Percentiles rank a stretch among this genome's conserved stretches.
Conservation (phyloP, 75 land plant species). For the Cryptomeria japonica region DNA sequence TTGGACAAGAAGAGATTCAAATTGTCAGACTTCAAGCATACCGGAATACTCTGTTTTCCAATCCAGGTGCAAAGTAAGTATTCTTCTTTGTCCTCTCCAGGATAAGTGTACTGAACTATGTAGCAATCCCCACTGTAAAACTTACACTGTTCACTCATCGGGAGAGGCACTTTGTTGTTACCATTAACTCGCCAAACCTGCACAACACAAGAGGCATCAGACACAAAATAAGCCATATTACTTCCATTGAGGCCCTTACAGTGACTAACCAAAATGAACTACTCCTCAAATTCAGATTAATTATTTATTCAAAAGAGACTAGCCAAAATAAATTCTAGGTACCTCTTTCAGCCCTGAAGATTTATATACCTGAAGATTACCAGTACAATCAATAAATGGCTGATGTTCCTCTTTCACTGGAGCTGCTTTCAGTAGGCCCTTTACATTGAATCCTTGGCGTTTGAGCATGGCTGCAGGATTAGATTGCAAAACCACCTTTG, state of each 20-base stretch:
- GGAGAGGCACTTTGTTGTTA: constrained; percentile 56
- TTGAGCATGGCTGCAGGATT: constrained; percentile 67
- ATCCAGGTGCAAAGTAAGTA: constrained; percentile 86
- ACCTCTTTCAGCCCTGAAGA: not conserved
- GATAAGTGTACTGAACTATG: constrained; percentile 83
- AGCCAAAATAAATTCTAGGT: not conserved
- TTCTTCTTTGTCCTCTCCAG: constrained; percentile 93
- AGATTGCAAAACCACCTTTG: not conserved
- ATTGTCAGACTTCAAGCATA: constrained; percentile 11
- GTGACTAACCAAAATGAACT: not conserved
- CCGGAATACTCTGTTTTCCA: constrained; percentile 80
- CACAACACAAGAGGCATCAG: not conserved
- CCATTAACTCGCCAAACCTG: constrained; percentile 96
- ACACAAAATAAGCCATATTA: not conserved
- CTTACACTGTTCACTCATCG: constrained; percentile 70
- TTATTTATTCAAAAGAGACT: not conserved
- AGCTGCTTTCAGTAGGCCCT: constrained; percentile 83
- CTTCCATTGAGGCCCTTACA: not conserved
- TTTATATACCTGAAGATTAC: constrained; percentile 74
- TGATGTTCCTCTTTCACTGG: constrained; percentile 80
- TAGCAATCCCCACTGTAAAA: constrained; percentile 89
- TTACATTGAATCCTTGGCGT: constrained; percentile 92
- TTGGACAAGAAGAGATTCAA: constrained; percentile 2
- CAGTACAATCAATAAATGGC: constrained; percentile 75
- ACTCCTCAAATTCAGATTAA: not conserved